phyloP scores from a whole-genome alignment of 176 grass and related monocot species.

The Hyparrhenia diplandra region DNA sequence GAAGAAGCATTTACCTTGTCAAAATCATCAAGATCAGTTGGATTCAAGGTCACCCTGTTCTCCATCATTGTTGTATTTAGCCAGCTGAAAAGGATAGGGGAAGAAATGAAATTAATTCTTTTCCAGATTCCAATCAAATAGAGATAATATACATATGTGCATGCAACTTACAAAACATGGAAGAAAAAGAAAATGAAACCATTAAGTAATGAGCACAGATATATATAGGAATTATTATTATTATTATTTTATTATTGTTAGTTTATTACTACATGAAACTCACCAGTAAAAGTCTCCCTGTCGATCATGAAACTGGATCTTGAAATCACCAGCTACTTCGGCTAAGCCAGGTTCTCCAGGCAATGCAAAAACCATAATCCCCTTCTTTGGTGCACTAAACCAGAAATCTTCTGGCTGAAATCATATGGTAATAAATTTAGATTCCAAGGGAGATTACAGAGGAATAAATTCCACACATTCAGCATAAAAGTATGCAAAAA shows the following conservation, averaged over 20 bases:
- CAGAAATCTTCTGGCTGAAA: slow-evolving; percentile 99
- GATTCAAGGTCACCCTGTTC: slow-evolving; percentile 79
- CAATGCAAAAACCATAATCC: slow-evolving; percentile 97
- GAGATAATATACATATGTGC: not conserved
- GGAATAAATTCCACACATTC: not conserved
- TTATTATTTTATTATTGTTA: no score
- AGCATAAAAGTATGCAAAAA: not conserved
- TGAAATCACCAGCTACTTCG: slow-evolving; percentile 89
- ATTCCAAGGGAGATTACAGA: slow-evolving; percentile 3
- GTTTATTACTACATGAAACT: slow-evolving; percentile 19
- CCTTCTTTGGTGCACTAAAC: slow-evolving; percentile 97
- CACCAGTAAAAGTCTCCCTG: slow-evolving; percentile 99
- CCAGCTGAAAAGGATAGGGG: slow-evolving; percentile 56
- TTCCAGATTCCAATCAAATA: slow-evolving; percentile 5
- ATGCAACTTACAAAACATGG: not conserved
- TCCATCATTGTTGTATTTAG: slow-evolving; percentile 98
- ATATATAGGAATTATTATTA: slow-evolving; percentile 14
- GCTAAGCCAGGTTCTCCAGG: slow-evolving; percentile 93
- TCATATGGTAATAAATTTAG: slow-evolving; percentile 37
- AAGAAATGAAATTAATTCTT: not conserved
- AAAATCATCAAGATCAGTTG: slow-evolving; percentile 90
- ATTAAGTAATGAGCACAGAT: slow-evolving; percentile 3
- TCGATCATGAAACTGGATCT: slow-evolving; percentile 91
- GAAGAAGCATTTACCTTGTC: slow-evolving; percentile 64
- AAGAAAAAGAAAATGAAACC: slow-evolving; percentile 26